These are phyloP conservation scores for Aspergillus baeticus DNA, from an alignment of 495 filamentous ascomycete genomes.

Conservation along the genomic window DNA sequence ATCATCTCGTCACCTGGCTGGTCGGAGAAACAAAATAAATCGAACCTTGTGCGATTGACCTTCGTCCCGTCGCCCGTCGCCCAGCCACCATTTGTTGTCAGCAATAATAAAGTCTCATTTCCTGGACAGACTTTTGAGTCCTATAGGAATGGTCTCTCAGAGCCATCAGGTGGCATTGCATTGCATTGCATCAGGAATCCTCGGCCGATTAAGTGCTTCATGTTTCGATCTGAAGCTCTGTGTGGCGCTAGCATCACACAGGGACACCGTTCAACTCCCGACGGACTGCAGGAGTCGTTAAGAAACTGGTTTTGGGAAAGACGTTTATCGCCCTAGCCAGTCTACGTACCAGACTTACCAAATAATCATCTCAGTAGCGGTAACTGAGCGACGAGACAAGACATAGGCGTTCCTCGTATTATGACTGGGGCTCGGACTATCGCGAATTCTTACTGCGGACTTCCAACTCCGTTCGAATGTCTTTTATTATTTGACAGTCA, in stretches of 20 bases:
- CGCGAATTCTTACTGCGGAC: no score
- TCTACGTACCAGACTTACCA: neutral
- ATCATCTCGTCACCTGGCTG: neutral
- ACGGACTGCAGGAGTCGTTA: neutral
- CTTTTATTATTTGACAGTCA: no score
- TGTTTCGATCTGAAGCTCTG: conserved; percentile 3
- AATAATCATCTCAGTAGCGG: neutral
- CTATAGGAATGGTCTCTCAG: neutral
- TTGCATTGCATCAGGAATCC: conserved; percentile 6
- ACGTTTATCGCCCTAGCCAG: no score
- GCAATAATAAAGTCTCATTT: neutral
- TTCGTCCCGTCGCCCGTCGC: neutral
- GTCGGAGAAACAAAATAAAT: neutral
- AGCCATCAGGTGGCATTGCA: conserved; percentile 2
- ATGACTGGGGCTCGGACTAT: neutral
- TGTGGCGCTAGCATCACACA: neutral
- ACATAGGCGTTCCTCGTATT: conserved; percentile 3
- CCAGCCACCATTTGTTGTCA: neutral
- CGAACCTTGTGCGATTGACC: neutral
- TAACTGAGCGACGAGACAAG: neutral
- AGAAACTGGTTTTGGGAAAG: neutral
- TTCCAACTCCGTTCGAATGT: no score
- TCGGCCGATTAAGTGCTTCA: neutral
- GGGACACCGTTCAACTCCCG: conserved; percentile 1
- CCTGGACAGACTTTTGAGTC: neutral